phyloP scores from a whole-genome alignment of 805 yeast species.

The Yarrowia osloensis region DNA sequence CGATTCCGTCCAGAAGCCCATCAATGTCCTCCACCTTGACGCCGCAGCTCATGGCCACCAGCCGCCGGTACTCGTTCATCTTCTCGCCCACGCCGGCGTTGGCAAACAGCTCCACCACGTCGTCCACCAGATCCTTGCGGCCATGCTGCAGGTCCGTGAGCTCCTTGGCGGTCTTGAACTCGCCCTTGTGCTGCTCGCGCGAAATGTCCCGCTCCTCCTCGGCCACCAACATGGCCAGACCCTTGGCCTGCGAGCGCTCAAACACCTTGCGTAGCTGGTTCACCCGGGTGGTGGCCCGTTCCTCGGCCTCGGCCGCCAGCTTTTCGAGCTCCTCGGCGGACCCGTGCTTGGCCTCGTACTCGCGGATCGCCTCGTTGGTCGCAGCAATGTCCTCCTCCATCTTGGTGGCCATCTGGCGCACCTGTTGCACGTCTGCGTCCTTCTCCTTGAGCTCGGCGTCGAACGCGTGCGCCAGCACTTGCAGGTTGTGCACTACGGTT shows the following conservation, averaged over 20 bases:
- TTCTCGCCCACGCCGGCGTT: constrained; percentile 53
- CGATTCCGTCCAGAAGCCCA: constrained; percentile 79
- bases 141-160: constrained; percentile 48
- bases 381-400: constrained; percentile 47
- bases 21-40: constrained; percentile 77
- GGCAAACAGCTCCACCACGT: constrained; percentile 54
- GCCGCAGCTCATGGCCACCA: constrained; percentile 77
- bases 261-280: constrained; percentile 48
- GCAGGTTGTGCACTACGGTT: constrained; percentile 41
- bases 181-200: constrained; percentile 29
- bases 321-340: constrained; percentile 37
- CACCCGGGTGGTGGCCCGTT: constrained; percentile 40
- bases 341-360: constrained; percentile 40
- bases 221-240: constrained; percentile 59
- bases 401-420: constrained; percentile 47
- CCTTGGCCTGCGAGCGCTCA: constrained; percentile 67
- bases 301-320: constrained; percentile 37
- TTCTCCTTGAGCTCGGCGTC: constrained; percentile 57
- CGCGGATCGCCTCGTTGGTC: constrained; percentile 42
- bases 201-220: constrained; percentile 48
- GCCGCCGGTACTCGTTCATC: constrained; percentile 75
- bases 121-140: constrained; percentile 47
- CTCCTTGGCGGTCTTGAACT: constrained; percentile 42
- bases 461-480: constrained; percentile 51
- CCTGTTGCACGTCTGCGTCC: constrained; percentile 55